Base-by-base conservation (phyloP, 179 eudicot genomes). In the Heliamphora pulchella region DNA sequence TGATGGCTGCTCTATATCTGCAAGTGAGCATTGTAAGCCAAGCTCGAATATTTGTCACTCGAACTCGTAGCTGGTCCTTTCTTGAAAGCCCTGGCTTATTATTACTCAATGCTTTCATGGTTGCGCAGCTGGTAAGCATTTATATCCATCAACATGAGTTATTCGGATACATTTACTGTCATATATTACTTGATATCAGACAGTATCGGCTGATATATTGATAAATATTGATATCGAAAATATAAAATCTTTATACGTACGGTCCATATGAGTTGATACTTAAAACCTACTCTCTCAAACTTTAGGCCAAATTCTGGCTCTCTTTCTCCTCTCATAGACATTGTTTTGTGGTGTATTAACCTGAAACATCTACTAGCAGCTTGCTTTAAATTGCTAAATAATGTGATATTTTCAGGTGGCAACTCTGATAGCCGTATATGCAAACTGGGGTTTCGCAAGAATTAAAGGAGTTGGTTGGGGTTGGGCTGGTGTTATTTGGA, bases 401-500 rank as follows among this genome's bases (percentile, higher is more conserved):
- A 50, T 31, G 67, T 11, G 15, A 43, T 8, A 3, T 70, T 78
- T 62, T 39, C 78, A 88, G 91, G 83, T 88, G 47, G 91, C 91
- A 10, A 88, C 91, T 5, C 18, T 88, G 48, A 83, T 88, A 54
- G 89, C 89, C 1, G 91, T 88, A 5, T 88, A 86, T 9, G 86
- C 88, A 1, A 65, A 87, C 80, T 86, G 89, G 92, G 84, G 69
- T 10, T 89, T 89, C 53, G 92, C 92, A 65, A 88, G 83, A 67
- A 84, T 89, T 3, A 80, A 88, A 65, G 89, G 91, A 20, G 76
- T 85, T 57, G 92, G 91, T n/a, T 90, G 92, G 92, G 92, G 89
- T 89, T 82, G 92, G 92, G 92, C 92, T 5, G 91, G 92, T 11
- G 89, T 90, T 31, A 82, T 90, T 46, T 88, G 92, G 92, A 77